phyloP scores from a whole-genome alignment of 2,329 filamentous ascomycete species.

The Trichoderma arundinaceum region DNA sequence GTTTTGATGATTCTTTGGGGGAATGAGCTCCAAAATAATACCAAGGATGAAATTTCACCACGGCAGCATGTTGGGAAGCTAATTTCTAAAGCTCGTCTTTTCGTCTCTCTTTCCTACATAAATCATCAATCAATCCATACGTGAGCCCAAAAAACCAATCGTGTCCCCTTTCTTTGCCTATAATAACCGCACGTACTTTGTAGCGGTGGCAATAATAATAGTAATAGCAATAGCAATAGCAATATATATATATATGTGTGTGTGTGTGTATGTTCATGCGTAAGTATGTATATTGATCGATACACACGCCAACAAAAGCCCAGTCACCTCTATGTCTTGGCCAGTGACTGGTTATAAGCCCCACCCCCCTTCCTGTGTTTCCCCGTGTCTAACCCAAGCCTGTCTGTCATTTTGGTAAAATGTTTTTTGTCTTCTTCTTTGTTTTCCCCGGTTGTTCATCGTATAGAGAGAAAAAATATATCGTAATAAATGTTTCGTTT shows the following conservation, averaged over 20 bases:
- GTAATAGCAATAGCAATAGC: neutral
- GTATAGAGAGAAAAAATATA: neutral
- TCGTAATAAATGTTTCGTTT: constrained; percentile 7
- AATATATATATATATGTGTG: neutral
- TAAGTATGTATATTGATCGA: neutral
- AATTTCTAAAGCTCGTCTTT: no score
- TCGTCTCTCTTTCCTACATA: no score
- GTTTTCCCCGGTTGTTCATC: neutral
- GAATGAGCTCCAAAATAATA: no score
- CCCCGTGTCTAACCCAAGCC: neutral
- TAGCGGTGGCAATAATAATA: neutral
- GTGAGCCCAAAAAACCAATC: no score
- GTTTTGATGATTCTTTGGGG: no score
- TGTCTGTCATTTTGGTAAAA: neutral
- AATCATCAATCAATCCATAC: no score
- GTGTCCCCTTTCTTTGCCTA: neutral
- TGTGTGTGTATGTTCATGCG: neutral
- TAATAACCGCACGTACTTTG: no score
- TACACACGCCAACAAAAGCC: no score
- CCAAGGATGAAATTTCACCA: no score
- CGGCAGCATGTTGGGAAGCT: no score
- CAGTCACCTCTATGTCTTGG: neutral
- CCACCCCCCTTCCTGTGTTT: neutral
- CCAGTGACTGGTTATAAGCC: neutral
- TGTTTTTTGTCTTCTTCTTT: neutral